Conservation (phyloP, 345 rosid species). For the Lenwebbia sp. region DNA sequence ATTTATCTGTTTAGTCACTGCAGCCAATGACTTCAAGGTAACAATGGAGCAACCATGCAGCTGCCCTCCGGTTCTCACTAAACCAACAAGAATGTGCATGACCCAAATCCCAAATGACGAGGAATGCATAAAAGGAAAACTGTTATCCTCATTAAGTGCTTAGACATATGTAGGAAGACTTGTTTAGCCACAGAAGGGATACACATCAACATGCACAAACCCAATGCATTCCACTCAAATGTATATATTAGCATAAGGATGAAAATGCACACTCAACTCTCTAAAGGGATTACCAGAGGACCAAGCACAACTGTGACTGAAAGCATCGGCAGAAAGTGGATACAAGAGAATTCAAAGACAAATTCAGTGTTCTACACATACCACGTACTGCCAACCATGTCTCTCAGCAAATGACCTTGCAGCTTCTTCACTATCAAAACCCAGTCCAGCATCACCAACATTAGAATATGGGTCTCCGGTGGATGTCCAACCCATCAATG, state of each 20-base stretch:
- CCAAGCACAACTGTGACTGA: not conserved
- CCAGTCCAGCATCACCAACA: slow-evolving; percentile 83
- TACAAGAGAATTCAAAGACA: not conserved
- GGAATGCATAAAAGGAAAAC: not conserved
- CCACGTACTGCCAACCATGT: slow-evolving; percentile 91
- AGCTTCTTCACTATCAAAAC: slow-evolving; percentile 71
- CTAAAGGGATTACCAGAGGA: not conserved
- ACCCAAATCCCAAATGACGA: not conserved
- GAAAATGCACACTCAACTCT: not conserved
- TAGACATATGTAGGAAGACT: not conserved
- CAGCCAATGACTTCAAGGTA: not conserved
- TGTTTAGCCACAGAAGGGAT: not conserved
- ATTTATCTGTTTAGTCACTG: not conserved
- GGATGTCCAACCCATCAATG: slow-evolving; percentile 99
- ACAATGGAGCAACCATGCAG: not conserved
- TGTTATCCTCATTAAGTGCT: not conserved
- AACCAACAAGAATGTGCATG: not conserved
- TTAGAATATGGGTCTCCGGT: slow-evolving; percentile 98
- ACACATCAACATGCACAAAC: not conserved
- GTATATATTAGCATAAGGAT: not conserved
- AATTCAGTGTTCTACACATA: slow-evolving; percentile 9
- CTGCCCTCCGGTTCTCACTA: not conserved
- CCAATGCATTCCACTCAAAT: not conserved
- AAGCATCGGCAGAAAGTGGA: not conserved
- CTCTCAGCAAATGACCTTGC: slow-evolving; percentile 79